These are phyloP conservation scores for Sistotremastrum suecicum DNA, from an alignment of 768 basidiomycete genomes.

Conservation along the genomic window DNA sequence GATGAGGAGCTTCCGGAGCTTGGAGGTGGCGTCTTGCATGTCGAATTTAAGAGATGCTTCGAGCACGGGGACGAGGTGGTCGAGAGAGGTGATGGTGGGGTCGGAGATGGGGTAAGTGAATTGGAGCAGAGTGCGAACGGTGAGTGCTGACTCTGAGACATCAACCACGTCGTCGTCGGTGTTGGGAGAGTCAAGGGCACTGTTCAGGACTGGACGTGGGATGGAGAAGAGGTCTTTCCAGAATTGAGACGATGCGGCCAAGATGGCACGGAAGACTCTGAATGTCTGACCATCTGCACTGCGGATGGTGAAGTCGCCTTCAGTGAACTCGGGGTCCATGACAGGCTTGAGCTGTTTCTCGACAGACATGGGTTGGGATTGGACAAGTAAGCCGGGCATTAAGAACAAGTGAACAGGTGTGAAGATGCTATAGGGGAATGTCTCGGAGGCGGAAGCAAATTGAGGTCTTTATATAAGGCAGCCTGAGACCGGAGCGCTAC, in stretches of 20 bases:
- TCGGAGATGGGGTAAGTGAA: slow-evolving; percentile 49
- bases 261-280: slow-evolving; percentile 45
- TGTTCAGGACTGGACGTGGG: slow-evolving; percentile 28
- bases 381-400: not conserved
- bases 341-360: not conserved
- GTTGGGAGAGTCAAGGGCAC: slow-evolving; percentile 5
- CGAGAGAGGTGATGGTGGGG: slow-evolving; percentile 35
- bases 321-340: slow-evolving; percentile 18
- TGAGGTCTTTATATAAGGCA: too few species aligned
- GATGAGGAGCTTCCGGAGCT: slow-evolving; percentile 38
- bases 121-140: slow-evolving; percentile 37
- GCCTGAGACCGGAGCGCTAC: too few species aligned
- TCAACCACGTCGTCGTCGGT: slow-evolving; percentile 26
- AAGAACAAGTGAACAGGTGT: too few species aligned
- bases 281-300: slow-evolving; percentile 30
- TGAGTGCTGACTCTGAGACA: slow-evolving; percentile 33
- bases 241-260: slow-evolving; percentile 50
- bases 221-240: slow-evolving; percentile 56
- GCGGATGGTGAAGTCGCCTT: slow-evolving; percentile 40
- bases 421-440: too few species aligned
- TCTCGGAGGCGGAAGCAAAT: too few species aligned
- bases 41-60: slow-evolving; percentile 53
- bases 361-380: not conserved
- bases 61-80: slow-evolving; percentile 38
- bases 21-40: slow-evolving; percentile 28